These are phyloP conservation scores for Acacia pycnantha DNA, from an alignment of 331 rosid species.

Conservation along the genomic window DNA sequence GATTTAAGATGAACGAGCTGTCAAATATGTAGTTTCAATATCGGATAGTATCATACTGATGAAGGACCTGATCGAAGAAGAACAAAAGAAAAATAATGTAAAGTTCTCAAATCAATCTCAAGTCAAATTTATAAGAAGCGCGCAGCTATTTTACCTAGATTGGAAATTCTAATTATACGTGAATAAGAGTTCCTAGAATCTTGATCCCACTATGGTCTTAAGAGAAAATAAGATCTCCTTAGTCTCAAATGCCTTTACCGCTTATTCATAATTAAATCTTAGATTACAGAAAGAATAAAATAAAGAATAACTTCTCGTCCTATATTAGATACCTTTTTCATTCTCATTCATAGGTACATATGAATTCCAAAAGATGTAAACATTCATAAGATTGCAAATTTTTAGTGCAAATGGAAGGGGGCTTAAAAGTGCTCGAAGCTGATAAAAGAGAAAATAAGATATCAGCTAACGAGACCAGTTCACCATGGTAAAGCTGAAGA, in stretches of 20 bases:
- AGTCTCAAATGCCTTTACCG: neutral
- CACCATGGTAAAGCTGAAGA: neutral
- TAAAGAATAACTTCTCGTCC: neutral
- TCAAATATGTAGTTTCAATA: neutral
- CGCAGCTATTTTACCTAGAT: neutral
- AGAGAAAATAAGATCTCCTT: neutral
- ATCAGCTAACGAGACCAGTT: conserved; percentile 8
- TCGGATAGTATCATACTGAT: neutral
- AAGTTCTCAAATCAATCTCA: neutral
- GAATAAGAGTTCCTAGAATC: neutral
- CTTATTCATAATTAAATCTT: neutral
- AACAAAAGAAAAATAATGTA: neutral
- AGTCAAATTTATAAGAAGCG: neutral
- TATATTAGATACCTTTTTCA: neutral
- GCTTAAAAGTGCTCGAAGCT: neutral
- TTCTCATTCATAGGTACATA: neutral
- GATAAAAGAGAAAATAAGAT: neutral
- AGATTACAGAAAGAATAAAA: neutral
- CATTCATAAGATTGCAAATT: neutral
- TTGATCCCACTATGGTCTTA: neutral
- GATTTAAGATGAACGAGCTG: neutral
- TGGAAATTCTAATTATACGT: neutral
- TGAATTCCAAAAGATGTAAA: neutral
- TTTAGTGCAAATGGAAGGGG: neutral
- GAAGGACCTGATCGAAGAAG: neutral